Conservation (phyloP, 2,329 filamentous ascomycete species). For the Stagonosporopsis tanaceti region DNA sequence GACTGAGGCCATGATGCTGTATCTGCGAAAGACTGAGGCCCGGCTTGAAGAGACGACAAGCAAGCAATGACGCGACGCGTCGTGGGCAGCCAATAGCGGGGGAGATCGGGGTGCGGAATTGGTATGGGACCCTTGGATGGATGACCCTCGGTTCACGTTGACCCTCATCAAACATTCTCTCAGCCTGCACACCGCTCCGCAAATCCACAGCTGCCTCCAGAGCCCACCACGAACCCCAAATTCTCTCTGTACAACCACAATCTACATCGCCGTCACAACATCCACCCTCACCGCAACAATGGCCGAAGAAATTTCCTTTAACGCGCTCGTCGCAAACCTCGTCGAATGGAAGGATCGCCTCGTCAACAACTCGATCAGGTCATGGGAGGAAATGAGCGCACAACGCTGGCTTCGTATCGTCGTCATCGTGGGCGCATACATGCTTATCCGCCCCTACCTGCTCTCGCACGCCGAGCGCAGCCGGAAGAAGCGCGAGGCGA, state of each 20-base stretch:
- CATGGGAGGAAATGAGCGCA: slow-evolving; percentile 54
- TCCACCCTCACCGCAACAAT: slow-evolving; percentile 16
- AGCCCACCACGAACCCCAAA: neutral
- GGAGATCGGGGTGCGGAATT: slow-evolving; percentile 17
- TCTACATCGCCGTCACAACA: neutral
- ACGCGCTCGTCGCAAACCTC: slow-evolving; percentile 32
- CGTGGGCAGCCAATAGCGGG: slow-evolving; percentile 24
- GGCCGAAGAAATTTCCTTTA: slow-evolving; percentile 26
- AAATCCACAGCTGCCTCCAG: neutral
- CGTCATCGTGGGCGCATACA: slow-evolving; percentile 75
- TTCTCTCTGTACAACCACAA: neutral
- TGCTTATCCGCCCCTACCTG: slow-evolving; percentile 74
- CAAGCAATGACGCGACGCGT: slow-evolving; percentile 32
- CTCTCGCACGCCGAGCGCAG: slow-evolving; percentile 70
- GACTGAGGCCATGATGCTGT: slow-evolving; percentile 34
- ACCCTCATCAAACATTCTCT: neutral
- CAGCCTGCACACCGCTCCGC: neutral
- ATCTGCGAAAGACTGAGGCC: neutral
- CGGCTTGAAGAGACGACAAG: neutral
- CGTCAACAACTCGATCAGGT: slow-evolving; percentile 51
- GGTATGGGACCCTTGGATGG: neutral
- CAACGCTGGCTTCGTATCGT: slow-evolving; percentile 71
- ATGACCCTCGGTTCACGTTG: neutral
- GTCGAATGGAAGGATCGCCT: slow-evolving; percentile 48
- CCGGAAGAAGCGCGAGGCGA: slow-evolving; percentile 70